Base-by-base conservation (phyloP, 371 early-diverging fungal genomes). In the Apophysomyces sp. region DNA sequence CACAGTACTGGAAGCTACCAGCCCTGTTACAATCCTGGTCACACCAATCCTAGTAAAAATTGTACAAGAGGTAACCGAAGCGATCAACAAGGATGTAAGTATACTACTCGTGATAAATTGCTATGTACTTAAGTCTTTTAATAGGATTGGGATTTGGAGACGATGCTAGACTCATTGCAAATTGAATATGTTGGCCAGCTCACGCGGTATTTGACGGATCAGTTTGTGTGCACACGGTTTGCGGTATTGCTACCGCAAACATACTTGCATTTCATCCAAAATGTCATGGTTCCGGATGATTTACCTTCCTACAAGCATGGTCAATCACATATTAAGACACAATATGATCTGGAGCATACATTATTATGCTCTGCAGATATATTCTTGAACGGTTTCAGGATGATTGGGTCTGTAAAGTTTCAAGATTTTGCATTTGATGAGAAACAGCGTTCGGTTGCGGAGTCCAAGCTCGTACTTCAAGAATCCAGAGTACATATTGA, bases 1-100 rank as follows among this genome's bases (percentile, higher is more conserved):
- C 0, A 82, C 85, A 0, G 72, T 86, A 4, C 73, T 88, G 6
- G 87, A 89, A 55, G 77, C 88, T 5, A 86, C 84, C 0, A 76
- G 83, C 16, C 79, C 86, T 21, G 70, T 89, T 15, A 77, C 80
- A 51, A 63, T 91, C 2, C 67, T 90, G 4, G 58, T 91, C 24
- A 92, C 92, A 0, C 93, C 93, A 5, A 86, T 91, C 40, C 81
- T 87, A 26, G 82, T 92, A 12, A 88, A 87, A 60, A 82, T 89
- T 56, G 84, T 90, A 16, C 87, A 88, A 68, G 90, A 91, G 61
- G 69, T 89, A 51, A 71, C 91, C 4, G 88, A 91, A 63, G 81
- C 82, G 13, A 78, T 91, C 51, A 83, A 82, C 58, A 78, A 80
- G 13, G 84, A 89, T 71, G 91, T 90, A 74, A 64, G 75, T 12